These are phyloP conservation scores for Ceraceosorus guamensis DNA, from an alignment of 1,284 basidiomycete genomes.

Conservation along the genomic window DNA sequence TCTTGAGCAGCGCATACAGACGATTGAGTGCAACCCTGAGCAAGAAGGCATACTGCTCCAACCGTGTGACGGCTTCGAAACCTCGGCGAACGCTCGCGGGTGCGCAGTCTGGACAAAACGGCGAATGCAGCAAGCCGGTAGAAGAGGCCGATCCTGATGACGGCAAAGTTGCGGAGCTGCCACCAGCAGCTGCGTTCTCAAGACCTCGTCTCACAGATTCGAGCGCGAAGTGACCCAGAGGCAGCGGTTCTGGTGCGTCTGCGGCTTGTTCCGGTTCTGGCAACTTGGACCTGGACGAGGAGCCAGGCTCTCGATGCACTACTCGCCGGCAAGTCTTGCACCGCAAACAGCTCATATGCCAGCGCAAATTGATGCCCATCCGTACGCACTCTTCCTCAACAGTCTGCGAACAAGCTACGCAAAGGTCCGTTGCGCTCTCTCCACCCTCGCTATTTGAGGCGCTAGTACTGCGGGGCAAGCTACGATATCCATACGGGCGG, in stretches of 20 bases:
- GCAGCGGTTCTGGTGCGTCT: conserved; percentile 20
- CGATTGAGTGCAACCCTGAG: conserved; percentile 89
- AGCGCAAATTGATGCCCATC: conserved; percentile 84
- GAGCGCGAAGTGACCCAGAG: conserved; percentile 30
- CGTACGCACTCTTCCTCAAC: conserved; percentile 96
- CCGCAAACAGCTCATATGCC: conserved; percentile 87
- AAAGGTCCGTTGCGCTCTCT: conserved; percentile 64
- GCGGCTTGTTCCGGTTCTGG: conserved; percentile 13
- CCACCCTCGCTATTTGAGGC: conserved; percentile 24
- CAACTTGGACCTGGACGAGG: conserved; percentile 7
- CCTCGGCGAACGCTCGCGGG: conserved; percentile 52
- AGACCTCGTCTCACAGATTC: conserved; percentile 20
- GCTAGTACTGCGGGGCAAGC: conserved; percentile 37
- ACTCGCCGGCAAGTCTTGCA: conserved; percentile 63
- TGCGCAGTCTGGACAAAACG: conserved; percentile 68
- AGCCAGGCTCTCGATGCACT: conserved; percentile 15
- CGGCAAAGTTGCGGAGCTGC: too few relatives aligned
- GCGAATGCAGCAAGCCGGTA: background rate
- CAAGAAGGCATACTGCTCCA: conserved; percentile 97
- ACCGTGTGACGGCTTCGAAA: conserved; percentile 81
- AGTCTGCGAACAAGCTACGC: conserved; percentile 76
- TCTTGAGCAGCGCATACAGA: conserved; percentile 80
- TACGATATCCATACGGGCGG: conserved; percentile 33
- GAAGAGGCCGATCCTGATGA: conserved; percentile 7
- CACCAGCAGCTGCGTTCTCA: conserved; percentile 7